phyloP scores from a whole-genome alignment of 2,329 filamentous ascomycete species.

The Aspergillus sp. region DNA sequence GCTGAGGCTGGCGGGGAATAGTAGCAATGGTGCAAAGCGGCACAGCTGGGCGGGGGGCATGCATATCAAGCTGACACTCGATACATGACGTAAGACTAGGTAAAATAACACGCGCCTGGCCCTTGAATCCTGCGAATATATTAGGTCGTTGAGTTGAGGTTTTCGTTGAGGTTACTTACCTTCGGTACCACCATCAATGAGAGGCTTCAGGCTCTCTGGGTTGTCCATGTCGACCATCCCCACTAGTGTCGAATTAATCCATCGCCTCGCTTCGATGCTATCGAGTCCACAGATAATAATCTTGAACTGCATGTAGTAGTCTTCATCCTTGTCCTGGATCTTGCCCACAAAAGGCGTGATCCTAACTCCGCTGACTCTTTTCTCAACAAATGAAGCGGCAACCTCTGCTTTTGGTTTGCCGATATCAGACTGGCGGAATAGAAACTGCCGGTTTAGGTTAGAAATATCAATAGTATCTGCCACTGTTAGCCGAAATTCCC shows the following conservation, averaged over 20 bases:
- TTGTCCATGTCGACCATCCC: slow-evolving; percentile 84
- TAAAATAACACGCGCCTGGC: slow-evolving; percentile 87
- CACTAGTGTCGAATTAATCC: slow-evolving; percentile 95
- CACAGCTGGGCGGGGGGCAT: slow-evolving; percentile 93
- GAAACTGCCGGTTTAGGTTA: slow-evolving; percentile 95
- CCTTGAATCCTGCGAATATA: slow-evolving; percentile 73
- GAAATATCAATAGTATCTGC: slow-evolving; percentile 96
- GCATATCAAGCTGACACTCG: slow-evolving; percentile 98
- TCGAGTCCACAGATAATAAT: slow-evolving; percentile 92
- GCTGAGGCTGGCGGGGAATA: slow-evolving; percentile 93
- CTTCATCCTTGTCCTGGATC: slow-evolving; percentile 95
- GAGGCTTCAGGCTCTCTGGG: slow-evolving; percentile 82
- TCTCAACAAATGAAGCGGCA: slow-evolving; percentile 87
- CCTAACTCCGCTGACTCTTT: slow-evolving; percentile 80
- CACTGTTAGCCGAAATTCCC: slow-evolving; percentile 16
- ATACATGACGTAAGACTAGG: slow-evolving; percentile 94
- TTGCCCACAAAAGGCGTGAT: slow-evolving; percentile 93
- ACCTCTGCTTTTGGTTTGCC: slow-evolving; percentile 93
- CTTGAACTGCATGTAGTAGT: slow-evolving; percentile 96
- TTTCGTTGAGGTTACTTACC: slow-evolving; percentile 43
- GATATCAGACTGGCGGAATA: slow-evolving; percentile 89
- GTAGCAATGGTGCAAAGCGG: slow-evolving; percentile 95
- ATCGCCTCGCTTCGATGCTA: slow-evolving; percentile 94
- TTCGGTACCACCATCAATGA: slow-evolving; percentile 96
- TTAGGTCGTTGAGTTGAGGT: slow-evolving; percentile 14